Base-by-base conservation (phyloP, 345 rosid species). In the Iberis pinnata region DNA sequence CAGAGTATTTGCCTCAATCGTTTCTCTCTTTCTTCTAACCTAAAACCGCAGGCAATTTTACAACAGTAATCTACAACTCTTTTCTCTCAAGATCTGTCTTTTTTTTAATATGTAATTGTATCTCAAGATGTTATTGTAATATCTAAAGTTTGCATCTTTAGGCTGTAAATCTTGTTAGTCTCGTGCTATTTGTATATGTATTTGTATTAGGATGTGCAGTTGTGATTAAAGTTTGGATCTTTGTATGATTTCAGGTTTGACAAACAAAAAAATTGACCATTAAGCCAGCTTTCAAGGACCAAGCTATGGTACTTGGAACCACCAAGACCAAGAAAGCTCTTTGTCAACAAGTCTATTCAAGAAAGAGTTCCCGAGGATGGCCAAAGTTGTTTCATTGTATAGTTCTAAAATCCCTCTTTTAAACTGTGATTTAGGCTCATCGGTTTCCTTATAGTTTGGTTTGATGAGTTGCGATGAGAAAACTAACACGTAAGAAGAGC, bases 331-430 rank as follows among this genome's bases (percentile, higher is more conserved):
- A 75, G 85, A 79, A 60, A 78, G 18, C 48, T 68, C 38, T 62
- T 75, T 59, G 73, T 78, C 60, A 83, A 80, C 68, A 86, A 77
- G 60, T 80, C 80, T 56, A 74, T 68, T 82, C 76, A 80, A 73
- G 73, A 86, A 82, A 74, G 88, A 80, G 58, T 82, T 86, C 68
- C 63, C 75, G 0, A 64, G 83, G 63, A 80, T 86, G 89, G 75
- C 82, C 4, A 86, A 86, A 71, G 81, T 78, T 57, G 85, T 82
- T 32, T 36, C 16, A 33, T 12, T 43, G 26, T 6, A 35, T 37
- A 20, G 2, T 33, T 33, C 5, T 12, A 49, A n/a, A n/a, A n/a
- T n/a, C n/a, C n/a, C 8, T 4, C 12, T 52, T 25, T 9, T 10
- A 16, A 0, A 11, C 2, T 13, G 56, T 16, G 5, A 1, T 27